Base-by-base conservation (phyloP, 1,284 basidiomycete species). In the Coniferiporia weirii region DNA sequence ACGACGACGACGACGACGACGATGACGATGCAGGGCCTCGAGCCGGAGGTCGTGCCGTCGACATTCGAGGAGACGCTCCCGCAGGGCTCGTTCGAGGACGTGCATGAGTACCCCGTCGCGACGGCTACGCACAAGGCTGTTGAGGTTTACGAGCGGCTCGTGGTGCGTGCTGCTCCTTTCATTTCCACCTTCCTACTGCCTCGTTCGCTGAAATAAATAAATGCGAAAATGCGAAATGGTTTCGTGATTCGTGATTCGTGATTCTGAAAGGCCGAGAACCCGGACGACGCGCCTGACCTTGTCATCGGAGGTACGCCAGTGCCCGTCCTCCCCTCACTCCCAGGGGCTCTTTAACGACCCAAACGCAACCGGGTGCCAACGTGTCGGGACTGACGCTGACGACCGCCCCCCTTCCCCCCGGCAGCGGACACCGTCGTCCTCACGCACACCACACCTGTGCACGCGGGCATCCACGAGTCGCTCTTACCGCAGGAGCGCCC, bases 91-190 rank as follows among this genome's bases (percentile, higher is more conserved):
- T 98, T 87, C 60, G 83, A 84, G 27, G 82, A 91, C 63, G 79
- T 91, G 15, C 91, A 93, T 61, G 93, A 97, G 69, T 98, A 99
- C 70, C 93, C 95, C 0, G 91, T 97, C 4, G 87, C 95, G 7
- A 98, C 95, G 0, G 93, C 93, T 1, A 86, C 85, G 1, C 89
- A 95, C 65, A 98, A 98, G 77, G 95, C 90, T 0, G 82, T 94
- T 7, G 91, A 96, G 67, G 94, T 96, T n/a, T 97, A 97, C 68
- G 85, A 92, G 70, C 79, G 87, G 36, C 75, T 97, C 22, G 87
- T 96, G 57, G 85, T 88, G 66, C 65, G 86, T 77, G n/a, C n/a
- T n/a, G n/a, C n/a, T n/a, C n/a, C n/a, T n/a, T n/a, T n/a, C n/a
- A n/a, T n/a, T n/a, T n/a, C n/a, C n/a, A n/a, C n/a, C n/a, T n/a